Base-by-base conservation (phyloP, 306 rosid species). In the Rosa multiflora region DNA sequence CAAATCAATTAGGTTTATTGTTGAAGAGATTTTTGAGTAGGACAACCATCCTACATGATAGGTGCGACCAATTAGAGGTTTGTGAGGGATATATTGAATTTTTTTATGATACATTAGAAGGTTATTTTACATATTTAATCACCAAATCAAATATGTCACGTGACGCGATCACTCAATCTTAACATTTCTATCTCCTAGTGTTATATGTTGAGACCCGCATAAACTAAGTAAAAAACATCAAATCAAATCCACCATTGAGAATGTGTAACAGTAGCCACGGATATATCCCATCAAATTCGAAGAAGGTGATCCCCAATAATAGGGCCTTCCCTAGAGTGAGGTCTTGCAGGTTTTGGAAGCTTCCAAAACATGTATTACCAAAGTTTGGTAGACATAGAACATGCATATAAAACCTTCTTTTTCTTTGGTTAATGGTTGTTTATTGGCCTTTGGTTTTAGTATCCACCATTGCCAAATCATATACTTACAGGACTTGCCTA, bases 311-410 rank as follows among this genome's bases (percentile, higher is more conserved):
- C 3, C 37, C 37, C 37, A 32, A 32, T 32, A 2, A 32, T 32
- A 32, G 37, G 37, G 37, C 37, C 37, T 32, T 32, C 37, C 37
- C 37, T 2, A 2, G 37, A 32, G 37, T 32, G 37, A 32, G 37
- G 37, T 2, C 37, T 32, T 32, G 37, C 39, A 64, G 62, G 39
- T 78, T 89, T 89, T 89, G 91, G 91, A 91, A 87, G 88, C 72
- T 82, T 89, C 89, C 80, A 84, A 76, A 70, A 67, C 26, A 56
- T 61, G 1, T 5, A 29, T 11, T 26, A 62, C 67, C 42, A 62
- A 62, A 62, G 11, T 26, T 20, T 21, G 15, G 26, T 55, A 6
- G 62, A 55, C 64, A 61, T 10, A 61, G 39, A 61, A 61, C 39
- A 59, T 59, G 66, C 42, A 29, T 5, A 11, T 14, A 13, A 26